phyloP scores from a whole-genome alignment of 2,329 filamentous ascomycete species.

The Phaeophleospora eucalypticola region DNA sequence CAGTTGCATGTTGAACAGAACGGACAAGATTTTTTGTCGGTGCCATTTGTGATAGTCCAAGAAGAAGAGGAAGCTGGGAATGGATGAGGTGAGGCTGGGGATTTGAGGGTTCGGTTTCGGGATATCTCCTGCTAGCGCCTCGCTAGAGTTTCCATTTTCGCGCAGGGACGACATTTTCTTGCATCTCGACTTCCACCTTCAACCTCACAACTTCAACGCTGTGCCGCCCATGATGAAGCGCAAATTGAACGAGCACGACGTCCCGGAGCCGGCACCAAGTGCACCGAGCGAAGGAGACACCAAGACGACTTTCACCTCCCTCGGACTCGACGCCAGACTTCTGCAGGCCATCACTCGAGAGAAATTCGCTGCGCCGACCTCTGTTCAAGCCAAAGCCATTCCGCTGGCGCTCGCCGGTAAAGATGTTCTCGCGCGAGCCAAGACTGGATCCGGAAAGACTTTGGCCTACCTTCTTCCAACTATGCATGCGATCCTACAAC shows the following conservation, averaged over 20 bases:
- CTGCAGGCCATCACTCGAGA: constrained; percentile 81
- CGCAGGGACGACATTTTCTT: neutral
- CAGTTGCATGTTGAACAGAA: too few species aligned
- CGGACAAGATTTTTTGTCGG: too few species aligned
- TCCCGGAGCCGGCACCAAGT: constrained; percentile 35
- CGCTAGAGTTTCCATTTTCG: neutral
- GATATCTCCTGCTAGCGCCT: neutral
- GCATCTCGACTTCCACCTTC: neutral
- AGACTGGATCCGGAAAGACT: constrained; percentile 95
- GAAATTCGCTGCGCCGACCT: constrained; percentile 80
- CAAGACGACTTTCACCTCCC: constrained; percentile 61
- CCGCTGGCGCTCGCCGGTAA: constrained; percentile 81
- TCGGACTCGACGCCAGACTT: constrained; percentile 79
- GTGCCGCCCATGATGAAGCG: constrained; percentile 39
- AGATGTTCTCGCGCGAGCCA: constrained; percentile 86
- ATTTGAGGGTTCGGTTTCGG: neutral
- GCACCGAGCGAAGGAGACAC: constrained; percentile 4
- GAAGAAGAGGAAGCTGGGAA: neutral
- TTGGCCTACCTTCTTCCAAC: constrained; percentile 90
- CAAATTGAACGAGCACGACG: constrained; percentile 48
- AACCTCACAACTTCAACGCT: neutral
- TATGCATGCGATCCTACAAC: constrained; percentile 76
- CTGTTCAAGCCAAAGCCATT: constrained; percentile 81
- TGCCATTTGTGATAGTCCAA: too few species aligned
- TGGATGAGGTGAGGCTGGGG: neutral